A percentile compares a stretch with the other conserved stretches of the same genome.
phyloP scores from a whole-genome alignment of 306 rosid species.

The Cajanus cajan region DNA sequence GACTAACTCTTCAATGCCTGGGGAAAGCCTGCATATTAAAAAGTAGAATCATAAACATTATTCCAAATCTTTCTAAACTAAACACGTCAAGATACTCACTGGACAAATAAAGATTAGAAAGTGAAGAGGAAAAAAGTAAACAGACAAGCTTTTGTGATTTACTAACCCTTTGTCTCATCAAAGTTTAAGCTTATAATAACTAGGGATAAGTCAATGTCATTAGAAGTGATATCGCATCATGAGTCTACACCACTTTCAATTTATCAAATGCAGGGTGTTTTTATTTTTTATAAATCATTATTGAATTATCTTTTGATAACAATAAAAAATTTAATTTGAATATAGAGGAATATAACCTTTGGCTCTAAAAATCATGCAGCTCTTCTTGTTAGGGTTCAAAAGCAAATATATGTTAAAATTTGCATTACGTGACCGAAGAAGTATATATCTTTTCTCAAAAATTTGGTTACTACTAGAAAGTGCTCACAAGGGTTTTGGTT shows the following conservation, averaged over 20 bases:
- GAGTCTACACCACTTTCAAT: background rate
- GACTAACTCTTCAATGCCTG: conserved; percentile 77
- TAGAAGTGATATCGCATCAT: background rate
- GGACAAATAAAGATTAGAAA: background rate
- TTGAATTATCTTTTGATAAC: background rate
- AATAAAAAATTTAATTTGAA: background rate
- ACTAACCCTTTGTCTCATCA: background rate
- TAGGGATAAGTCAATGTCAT: background rate
- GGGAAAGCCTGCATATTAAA: conserved; percentile 70
- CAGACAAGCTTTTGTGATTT: background rate
- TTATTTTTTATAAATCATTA: background rate
- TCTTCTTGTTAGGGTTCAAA: background rate
- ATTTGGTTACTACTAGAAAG: background rate
- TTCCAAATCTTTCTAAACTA: conserved; percentile 12
- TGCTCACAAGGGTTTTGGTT: background rate
- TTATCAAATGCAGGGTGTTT: background rate
- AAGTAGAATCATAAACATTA: conserved; percentile 14
- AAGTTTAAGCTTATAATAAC: background rate
- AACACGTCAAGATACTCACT: background rate
- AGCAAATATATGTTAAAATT: background rate
- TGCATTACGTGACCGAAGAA: background rate
- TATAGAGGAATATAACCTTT: background rate
- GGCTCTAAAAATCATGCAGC: background rate
- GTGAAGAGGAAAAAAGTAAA: background rate
- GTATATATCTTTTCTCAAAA: background rate